Percentiles rank a stretch among this genome's conserved stretches.
phyloP scores from a whole-genome alignment of 2,329 filamentous ascomycete genomes.

The Tolypocladium nubicola region DNA sequence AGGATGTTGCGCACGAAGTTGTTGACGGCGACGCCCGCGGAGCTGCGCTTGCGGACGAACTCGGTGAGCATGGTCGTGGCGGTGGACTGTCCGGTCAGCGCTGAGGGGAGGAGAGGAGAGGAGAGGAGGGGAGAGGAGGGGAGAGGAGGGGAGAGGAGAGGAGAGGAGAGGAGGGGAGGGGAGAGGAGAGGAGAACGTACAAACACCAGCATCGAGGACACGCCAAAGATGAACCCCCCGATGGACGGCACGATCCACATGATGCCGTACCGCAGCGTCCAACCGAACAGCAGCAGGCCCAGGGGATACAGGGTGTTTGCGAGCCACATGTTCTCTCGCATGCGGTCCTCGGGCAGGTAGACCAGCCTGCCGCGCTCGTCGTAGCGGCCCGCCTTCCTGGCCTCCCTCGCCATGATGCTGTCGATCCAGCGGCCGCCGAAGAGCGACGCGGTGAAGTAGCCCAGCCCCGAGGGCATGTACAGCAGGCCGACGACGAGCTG shows the following conservation, averaged over 20 bases:
- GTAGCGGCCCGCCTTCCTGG: slow-evolving; percentile 56
- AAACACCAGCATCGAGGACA: slow-evolving; percentile 76
- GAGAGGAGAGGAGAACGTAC: slow-evolving; percentile 14
- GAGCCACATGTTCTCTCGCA: slow-evolving; percentile 74
- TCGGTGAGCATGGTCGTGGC: slow-evolving; percentile 78
- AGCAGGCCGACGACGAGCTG: slow-evolving; percentile 62
- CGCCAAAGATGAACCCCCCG: slow-evolving; percentile 63
- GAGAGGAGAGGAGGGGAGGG: too few species aligned
- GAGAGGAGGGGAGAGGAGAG: too few species aligned
- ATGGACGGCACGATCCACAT: slow-evolving; percentile 53
- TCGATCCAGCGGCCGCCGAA: slow-evolving; percentile 72
- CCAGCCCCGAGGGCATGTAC: slow-evolving; percentile 66
- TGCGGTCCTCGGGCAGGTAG: slow-evolving; percentile 68
- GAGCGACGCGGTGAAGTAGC: slow-evolving; percentile 59
- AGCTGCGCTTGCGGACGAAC: slow-evolving; percentile 63
- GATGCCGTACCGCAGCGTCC: slow-evolving; percentile 56
- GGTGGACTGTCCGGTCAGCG: slow-evolving; percentile 27
- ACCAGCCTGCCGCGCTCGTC: slow-evolving; percentile 56
- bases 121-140: too few species aligned
- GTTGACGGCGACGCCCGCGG: slow-evolving; percentile 67
- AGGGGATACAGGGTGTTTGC: slow-evolving; percentile 60
- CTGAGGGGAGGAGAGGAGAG: neutral
- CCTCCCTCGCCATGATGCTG: slow-evolving; percentile 68
- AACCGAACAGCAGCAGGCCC: slow-evolving; percentile 67
- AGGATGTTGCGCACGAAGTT: slow-evolving; percentile 76